Percentiles rank a stretch among this genome's conserved stretches.
These are phyloP conservation scores for Penicillium desertorum DNA, from an alignment of 495 filamentous ascomycete species.

Conservation along the genomic window DNA sequence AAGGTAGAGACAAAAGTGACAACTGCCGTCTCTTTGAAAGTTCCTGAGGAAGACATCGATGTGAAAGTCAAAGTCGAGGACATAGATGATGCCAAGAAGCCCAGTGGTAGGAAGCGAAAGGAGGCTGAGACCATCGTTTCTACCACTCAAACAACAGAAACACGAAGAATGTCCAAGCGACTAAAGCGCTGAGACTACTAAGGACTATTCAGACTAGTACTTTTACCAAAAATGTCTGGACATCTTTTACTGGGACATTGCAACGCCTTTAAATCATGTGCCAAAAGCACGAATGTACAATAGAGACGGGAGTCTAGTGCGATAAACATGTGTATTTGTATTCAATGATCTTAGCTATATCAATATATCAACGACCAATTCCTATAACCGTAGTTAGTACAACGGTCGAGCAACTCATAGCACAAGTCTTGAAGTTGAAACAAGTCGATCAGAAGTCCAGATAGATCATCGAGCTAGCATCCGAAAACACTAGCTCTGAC, in stretches of 20 bases:
- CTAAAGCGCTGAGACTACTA: constrained; percentile 20
- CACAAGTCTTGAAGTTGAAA: constrained; percentile 14
- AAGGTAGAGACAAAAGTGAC: constrained; percentile 33
- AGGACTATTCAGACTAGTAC: background rate
- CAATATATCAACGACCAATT: background rate
- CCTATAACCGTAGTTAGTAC: constrained; percentile 26
- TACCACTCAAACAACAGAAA: constrained; percentile 34
- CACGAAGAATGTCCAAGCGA: constrained; percentile 42
- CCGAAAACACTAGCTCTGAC: constrained; percentile 49
- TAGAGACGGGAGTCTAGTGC: background rate
- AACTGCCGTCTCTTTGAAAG: constrained; percentile 30
- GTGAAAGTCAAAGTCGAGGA: constrained; percentile 28
- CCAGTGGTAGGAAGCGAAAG: constrained; percentile 22
- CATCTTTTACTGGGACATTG: background rate
- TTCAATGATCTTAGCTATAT: background rate
- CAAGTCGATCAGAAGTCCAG: constrained; percentile 57
- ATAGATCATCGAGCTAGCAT: constrained; percentile 57
- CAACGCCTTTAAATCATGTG: background rate
- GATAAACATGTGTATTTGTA: background rate
- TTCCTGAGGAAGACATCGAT: constrained; percentile 24
- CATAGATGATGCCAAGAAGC: constrained; percentile 16
- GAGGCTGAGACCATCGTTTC: constrained; percentile 24
- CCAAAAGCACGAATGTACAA: background rate
- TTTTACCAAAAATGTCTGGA: background rate
- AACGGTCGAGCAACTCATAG: constrained; percentile 18